phyloP scores from a whole-genome alignment of 2,329 filamentous ascomycete species.

The Arthrobotrys sphaeroides region DNA sequence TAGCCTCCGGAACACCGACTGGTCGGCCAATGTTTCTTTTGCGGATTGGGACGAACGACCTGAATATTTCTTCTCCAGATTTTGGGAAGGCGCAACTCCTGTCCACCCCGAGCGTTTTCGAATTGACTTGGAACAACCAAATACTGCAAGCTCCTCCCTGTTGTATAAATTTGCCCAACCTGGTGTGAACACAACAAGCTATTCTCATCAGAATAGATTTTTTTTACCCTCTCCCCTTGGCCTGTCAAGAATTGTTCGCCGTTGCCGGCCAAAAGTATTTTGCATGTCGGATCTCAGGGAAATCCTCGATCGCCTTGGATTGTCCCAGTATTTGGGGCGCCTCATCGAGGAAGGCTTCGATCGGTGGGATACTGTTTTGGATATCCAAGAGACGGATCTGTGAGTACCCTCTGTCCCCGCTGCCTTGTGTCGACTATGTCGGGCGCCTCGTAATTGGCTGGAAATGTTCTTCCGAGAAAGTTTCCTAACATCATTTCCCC shows the following conservation, averaged over 20 bases:
- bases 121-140: constrained; percentile 38
- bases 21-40: constrained; percentile 48
- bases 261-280: constrained; percentile 45
- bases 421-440: constrained; percentile 1
- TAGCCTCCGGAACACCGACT: constrained; percentile 24
- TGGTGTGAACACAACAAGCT: constrained; percentile 30
- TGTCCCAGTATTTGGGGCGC: constrained; percentile 77
- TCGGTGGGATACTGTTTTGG: constrained; percentile 81
- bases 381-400: constrained; percentile 86
- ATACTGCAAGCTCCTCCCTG: constrained; percentile 52
- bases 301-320: constrained; percentile 77
- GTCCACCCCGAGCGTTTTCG: constrained; percentile 38
- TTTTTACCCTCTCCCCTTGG: not conserved
- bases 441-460: constrained; percentile 13
- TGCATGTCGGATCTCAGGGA: constrained; percentile 73
- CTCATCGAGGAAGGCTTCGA: constrained; percentile 85
- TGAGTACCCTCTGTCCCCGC: constrained; percentile 62
- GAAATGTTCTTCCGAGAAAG: constrained; percentile 5
- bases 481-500: constrained; percentile 40
- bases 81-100: constrained; percentile 54
- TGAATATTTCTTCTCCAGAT: constrained; percentile 21
- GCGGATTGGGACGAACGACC: constrained; percentile 34
- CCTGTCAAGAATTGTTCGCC: constrained; percentile 24
- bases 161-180: constrained; percentile 53
- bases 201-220: constrained; percentile 27